phyloP scores from a whole-genome alignment of 352 stramenopile species.

The Pythium oligandrum region DNA sequence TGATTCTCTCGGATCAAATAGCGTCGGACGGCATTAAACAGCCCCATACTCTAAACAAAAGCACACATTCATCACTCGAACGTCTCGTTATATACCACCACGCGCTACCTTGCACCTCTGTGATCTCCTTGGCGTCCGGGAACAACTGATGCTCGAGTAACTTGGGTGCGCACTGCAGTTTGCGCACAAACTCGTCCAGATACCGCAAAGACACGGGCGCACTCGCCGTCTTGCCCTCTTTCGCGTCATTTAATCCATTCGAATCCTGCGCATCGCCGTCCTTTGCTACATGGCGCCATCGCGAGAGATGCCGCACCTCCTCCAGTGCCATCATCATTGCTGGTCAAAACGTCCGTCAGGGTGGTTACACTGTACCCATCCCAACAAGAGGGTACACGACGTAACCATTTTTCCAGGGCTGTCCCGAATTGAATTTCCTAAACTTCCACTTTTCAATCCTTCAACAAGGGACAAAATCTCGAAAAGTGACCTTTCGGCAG shows the following conservation, averaged over 20 bases:
- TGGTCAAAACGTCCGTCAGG: not conserved
- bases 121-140: slow-evolving; percentile 81
- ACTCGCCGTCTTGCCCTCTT: not conserved
- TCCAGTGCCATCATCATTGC: not conserved
- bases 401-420: too few species aligned
- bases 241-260: not conserved
- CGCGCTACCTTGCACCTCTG: slow-evolving; percentile 35
- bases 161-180: slow-evolving; percentile 62
- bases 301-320: slow-evolving; percentile 25
- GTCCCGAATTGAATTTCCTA: too few species aligned
- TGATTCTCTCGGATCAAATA: slow-evolving; percentile 41
- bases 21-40: slow-evolving; percentile 77
- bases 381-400: too few species aligned
- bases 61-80: not conserved
- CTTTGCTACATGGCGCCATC: slow-evolving; percentile 18
- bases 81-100: too few species aligned
- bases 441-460: too few species aligned
- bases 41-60: slow-evolving; percentile 61
- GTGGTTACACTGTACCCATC: slow-evolving; percentile 6
- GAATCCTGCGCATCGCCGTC: slow-evolving; percentile 2
- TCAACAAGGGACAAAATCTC: slow-evolving; percentile 10
- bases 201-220: slow-evolving; percentile 64
- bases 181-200: slow-evolving; percentile 81
- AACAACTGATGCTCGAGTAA: slow-evolving; percentile 73
- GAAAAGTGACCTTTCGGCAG: slow-evolving; percentile 11